These are phyloP conservation scores for Dactylella cylindrospora DNA, from an alignment of 2,329 filamentous ascomycete genomes.

Conservation along the genomic window DNA sequence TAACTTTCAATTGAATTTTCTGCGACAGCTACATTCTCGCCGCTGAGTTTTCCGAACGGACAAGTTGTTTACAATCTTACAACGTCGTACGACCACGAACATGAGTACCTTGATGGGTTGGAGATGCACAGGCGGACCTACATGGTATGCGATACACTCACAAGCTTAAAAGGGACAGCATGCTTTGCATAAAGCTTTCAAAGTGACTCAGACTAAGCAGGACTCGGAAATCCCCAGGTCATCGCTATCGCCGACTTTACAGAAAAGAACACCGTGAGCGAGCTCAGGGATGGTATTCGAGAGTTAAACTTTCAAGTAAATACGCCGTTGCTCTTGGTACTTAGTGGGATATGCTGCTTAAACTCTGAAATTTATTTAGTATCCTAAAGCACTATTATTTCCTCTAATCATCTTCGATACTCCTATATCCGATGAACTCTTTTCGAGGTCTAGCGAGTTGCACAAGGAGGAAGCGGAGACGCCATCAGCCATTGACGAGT, in stretches of 20 bases:
- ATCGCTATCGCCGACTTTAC: constrained; percentile 81
- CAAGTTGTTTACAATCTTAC: constrained; percentile 85
- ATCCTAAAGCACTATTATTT: constrained; percentile 74
- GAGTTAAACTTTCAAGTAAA: constrained; percentile 40
- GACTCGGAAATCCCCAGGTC: constrained; percentile 53
- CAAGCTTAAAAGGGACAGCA: too few relatives aligned
- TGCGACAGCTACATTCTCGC: constrained; percentile 82
- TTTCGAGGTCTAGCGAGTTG: constrained; percentile 54
- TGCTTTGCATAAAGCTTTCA: constrained; percentile 15
- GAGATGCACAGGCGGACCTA: constrained; percentile 49
- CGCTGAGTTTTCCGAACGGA: constrained; percentile 80
- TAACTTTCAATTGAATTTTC: constrained; percentile 46
- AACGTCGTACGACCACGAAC: constrained; percentile 73
- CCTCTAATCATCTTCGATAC: constrained; percentile 80
- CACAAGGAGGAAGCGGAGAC: constrained; percentile 35
- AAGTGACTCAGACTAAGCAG: constrained; percentile 40
- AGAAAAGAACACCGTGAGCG: constrained; percentile 59
- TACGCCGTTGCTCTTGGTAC: neutral
- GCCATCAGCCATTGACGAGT: constrained; percentile 42
- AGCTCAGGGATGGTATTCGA: constrained; percentile 32
- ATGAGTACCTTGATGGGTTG: constrained; percentile 49
- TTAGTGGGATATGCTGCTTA: neutral
- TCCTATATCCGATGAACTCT: constrained; percentile 52
- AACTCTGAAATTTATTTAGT: constrained; percentile 59
- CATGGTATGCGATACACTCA: constrained; percentile 36